Percentiles rank a stretch among this genome's conserved stretches.
These are phyloP conservation scores for Acanthamoeba healyi DNA, from an alignment of 208 protist species.

Conservation along the genomic window DNA sequence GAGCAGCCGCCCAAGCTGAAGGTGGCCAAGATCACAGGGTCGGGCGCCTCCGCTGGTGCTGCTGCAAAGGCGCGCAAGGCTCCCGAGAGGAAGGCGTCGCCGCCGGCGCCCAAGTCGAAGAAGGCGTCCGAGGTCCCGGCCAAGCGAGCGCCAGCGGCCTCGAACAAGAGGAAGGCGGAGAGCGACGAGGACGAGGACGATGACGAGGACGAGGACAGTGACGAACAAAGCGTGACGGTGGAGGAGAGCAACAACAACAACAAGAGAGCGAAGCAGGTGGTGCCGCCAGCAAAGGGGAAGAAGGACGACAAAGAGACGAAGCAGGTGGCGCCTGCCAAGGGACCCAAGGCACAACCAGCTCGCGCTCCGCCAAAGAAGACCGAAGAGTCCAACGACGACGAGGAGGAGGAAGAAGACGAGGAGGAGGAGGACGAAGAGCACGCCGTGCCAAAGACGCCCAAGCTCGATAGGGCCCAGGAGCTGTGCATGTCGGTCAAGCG, in stretches of 20 bases:
- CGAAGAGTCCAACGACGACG: neutral
- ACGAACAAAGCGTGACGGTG: neutral
- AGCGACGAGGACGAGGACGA: neutral
- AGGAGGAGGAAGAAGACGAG: neutral
- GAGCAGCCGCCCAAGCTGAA: neutral
- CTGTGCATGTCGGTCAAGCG: conserved; percentile 35
- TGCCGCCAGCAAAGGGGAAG: neutral
- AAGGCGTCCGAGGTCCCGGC: too few species aligned
- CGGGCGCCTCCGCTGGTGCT: neutral
- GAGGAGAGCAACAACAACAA: conserved; percentile 31
- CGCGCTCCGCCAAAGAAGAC: neutral
- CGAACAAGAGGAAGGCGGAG: neutral
- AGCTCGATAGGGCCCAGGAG: neutral
- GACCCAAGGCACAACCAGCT: neutral
- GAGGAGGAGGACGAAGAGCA: neutral
- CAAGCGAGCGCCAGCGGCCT: neutral
- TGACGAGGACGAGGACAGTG: neutral
- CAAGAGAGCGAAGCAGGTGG: neutral
- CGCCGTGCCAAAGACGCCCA: neutral
- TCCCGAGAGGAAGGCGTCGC: neutral
- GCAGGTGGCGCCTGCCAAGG: neutral
- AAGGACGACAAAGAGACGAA: neutral
- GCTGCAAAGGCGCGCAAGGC: neutral
- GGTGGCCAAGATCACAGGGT: neutral
- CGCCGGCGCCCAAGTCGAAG: neutral